Percentiles rank a stretch among this genome's conserved stretches.
Evolutionary conservation across 129 eudicot species (phyloP).

Genomic region (Chrysanthemum seticuspe): DNA sequence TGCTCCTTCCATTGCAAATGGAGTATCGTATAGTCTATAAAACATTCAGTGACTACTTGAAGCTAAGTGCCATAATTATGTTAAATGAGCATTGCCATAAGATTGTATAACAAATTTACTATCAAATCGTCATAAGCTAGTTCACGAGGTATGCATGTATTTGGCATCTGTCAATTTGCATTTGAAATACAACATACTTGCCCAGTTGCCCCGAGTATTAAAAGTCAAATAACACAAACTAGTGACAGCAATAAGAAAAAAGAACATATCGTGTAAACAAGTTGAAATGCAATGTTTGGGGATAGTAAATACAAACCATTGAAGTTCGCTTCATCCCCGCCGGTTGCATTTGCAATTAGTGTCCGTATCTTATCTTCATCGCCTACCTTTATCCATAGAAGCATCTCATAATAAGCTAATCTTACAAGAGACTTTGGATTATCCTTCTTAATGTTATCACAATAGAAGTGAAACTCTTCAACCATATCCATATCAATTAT

Average conservation of each 20-base stretch:
- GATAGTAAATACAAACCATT: conserved; percentile 48
- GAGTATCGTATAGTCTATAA: conserved; percentile 5
- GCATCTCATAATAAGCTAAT: conserved; percentile 87
- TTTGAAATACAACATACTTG: too few relatives aligned
- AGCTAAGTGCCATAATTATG: not conserved
- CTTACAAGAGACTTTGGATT: conserved; percentile 55
- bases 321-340: conserved; percentile 37
- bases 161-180: not conserved
- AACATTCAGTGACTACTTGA: conserved; percentile 1
- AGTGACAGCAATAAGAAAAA: not conserved
- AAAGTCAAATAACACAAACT: conserved; percentile 16
- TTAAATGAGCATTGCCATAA: conserved; percentile 7
- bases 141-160: conserved; percentile 4
- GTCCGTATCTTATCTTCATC: conserved; percentile 60
- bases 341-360: conserved; percentile 39
- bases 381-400: conserved; percentile 55
- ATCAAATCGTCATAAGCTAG: conserved; percentile 7
- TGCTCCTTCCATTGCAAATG: not conserved
- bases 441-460: conserved; percentile 52
- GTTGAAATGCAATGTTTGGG: conserved; percentile 13
- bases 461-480: conserved; percentile 64
- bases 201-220: not conserved
- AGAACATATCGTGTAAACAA: not conserved
- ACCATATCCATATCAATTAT: conserved; percentile 63
- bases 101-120: not conserved